These are phyloP conservation scores for Penstemon barbatus DNA, from an alignment of 257 asterid species.

Conservation along the genomic window DNA sequence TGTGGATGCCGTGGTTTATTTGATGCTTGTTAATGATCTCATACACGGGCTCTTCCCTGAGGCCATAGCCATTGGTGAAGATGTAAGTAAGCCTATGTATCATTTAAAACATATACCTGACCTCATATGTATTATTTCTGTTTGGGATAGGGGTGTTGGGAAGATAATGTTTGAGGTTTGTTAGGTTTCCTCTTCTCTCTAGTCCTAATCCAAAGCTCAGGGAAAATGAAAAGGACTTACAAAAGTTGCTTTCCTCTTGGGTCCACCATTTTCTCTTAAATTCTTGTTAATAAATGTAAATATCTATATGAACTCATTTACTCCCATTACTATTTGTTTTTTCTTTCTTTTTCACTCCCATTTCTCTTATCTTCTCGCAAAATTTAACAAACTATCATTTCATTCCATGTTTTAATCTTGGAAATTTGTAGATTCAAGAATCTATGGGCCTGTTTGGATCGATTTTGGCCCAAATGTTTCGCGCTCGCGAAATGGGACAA, in stretches of 20 bases:
- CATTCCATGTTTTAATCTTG: not conserved
- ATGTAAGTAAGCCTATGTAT: slow-evolving; percentile 54
- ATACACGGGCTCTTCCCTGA: slow-evolving; percentile 92
- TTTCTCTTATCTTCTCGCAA: slow-evolving; percentile 8
- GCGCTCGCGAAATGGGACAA: too few species aligned
- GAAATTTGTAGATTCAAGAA: not conserved
- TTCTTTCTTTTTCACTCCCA: not conserved
- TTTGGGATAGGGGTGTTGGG: not conserved
- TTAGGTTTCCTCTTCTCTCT: not conserved
- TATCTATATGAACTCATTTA: not conserved
- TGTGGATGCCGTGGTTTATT: slow-evolving; percentile 93
- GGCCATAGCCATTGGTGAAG: slow-evolving; percentile 89
- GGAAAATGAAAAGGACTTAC: not conserved
- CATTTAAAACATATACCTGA: not conserved
- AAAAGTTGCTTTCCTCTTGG: slow-evolving; percentile 10
- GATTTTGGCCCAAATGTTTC: too few species aligned
- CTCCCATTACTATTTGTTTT: slow-evolving; percentile 13
- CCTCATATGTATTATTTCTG: not conserved
- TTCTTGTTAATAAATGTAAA: not conserved
- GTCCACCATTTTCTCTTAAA: not conserved
- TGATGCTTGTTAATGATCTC: slow-evolving; percentile 95
- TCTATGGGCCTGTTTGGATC: too few species aligned
- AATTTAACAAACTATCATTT: not conserved
- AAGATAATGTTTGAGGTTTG: slow-evolving; percentile 14
- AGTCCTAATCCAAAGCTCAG: not conserved